These are phyloP conservation scores for Aureobasidium lini DNA, from an alignment of 2,329 filamentous ascomycete genomes.

Conservation along the genomic window DNA sequence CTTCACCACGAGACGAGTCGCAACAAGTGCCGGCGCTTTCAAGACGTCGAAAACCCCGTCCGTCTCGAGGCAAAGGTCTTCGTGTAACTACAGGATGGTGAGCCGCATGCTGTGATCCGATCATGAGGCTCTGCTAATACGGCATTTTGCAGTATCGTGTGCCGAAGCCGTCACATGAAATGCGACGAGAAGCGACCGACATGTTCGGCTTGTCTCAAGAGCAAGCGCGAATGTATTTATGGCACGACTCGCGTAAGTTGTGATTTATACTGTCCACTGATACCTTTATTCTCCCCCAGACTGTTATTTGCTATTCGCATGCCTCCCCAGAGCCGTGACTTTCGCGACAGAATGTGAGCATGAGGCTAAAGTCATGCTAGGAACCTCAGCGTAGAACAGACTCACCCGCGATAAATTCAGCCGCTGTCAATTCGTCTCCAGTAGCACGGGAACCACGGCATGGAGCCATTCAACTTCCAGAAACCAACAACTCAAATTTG, in stretches of 20 bases:
- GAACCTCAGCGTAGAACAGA: background rate
- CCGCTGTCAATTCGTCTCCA: background rate
- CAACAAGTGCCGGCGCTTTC: background rate
- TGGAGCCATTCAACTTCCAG: background rate
- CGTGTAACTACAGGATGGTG: slow-evolving; percentile 9
- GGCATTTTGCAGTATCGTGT: slow-evolving; percentile 31
- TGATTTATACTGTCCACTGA: background rate
- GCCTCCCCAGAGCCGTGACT: no score
- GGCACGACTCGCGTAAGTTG: slow-evolving; percentile 6
- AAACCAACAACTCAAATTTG: background rate
- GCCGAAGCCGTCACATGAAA: slow-evolving; percentile 41
- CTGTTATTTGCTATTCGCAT: background rate
- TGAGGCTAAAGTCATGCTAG: background rate
- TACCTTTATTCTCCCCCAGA: background rate
- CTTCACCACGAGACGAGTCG: slow-evolving; percentile 5
- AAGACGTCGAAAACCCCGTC: slow-evolving; percentile 8
- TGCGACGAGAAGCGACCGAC: slow-evolving; percentile 38
- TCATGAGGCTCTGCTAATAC: background rate
- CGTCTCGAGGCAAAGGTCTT: slow-evolving; percentile 1
- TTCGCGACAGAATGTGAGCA: background rate
- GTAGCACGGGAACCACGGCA: background rate
- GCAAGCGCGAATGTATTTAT: slow-evolving; percentile 34
- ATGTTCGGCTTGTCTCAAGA: slow-evolving; percentile 35
- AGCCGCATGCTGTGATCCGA: background rate
- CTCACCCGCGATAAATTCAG: background rate